Conservation (phyloP, 768 basidiomycete genomes). For the Crepidotus variabilis region DNA sequence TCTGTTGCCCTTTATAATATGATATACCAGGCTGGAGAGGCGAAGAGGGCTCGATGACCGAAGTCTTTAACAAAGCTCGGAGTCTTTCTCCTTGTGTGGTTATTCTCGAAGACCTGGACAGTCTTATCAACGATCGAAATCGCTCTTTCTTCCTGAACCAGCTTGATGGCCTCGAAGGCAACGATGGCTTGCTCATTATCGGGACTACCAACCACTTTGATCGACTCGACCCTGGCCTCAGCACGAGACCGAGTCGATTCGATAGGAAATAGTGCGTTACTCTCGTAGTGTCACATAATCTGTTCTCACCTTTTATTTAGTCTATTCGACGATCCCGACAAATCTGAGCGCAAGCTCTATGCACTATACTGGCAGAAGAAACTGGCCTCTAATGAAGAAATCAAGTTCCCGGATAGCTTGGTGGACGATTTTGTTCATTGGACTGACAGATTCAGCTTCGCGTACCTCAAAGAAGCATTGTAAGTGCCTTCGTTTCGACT, state of each 20-base stretch:
- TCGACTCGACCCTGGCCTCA: conserved; percentile 70
- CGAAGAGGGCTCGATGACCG: conserved; percentile 64
- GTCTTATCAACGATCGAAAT: conserved; percentile 72
- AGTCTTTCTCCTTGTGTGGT: conserved; percentile 64
- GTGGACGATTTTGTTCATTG: conserved; percentile 52
- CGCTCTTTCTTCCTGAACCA: conserved; percentile 89
- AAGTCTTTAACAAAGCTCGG: conserved; percentile 72
- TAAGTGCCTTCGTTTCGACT: conserved; percentile 34
- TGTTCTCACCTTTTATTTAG: conserved; percentile 27
- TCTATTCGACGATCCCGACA: conserved; percentile 68
- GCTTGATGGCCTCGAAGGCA: conserved; percentile 74
- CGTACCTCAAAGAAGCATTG: conserved; percentile 90
- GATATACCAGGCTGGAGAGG: conserved; percentile 45
- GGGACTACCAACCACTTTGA: conserved; percentile 86
- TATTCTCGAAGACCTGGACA: conserved; percentile 61
- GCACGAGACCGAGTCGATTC: conserved; percentile 77
- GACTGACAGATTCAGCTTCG: conserved; percentile 76
- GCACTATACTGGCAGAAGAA: conserved; percentile 80
- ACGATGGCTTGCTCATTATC: conserved; percentile 76
- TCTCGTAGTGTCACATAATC: background rate
- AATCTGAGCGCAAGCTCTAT: conserved; percentile 63
- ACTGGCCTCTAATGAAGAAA: conserved; percentile 53
- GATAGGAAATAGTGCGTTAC: conserved; percentile 77
- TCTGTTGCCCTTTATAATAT: background rate
- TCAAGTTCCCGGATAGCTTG: conserved; percentile 66